Percentiles rank a stretch among this genome's conserved stretches.
phyloP scores from a whole-genome alignment of 1,139 yeast species.

The Pichia sp. region DNA sequence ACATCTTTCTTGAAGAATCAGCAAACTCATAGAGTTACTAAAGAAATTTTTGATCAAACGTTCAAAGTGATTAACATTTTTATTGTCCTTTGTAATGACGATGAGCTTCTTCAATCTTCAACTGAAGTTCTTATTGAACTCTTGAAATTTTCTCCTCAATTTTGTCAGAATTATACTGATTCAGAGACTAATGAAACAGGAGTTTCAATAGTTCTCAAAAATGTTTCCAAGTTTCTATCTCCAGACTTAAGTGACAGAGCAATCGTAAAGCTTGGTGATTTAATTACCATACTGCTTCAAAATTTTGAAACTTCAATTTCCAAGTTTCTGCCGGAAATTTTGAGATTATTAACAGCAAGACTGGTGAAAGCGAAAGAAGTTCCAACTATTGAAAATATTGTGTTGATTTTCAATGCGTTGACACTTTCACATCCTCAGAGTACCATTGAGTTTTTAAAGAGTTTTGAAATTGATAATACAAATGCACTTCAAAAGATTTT shows the following conservation, averaged over 20 bases:
- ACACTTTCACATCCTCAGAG: constrained; percentile 53
- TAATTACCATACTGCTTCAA: constrained; percentile 57
- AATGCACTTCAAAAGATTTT: constrained; percentile 44
- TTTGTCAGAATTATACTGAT: constrained; percentile 37
- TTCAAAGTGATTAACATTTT: constrained; percentile 49
- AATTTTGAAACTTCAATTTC: constrained; percentile 41
- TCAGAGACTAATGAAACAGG: constrained; percentile 38
- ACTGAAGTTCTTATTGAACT: constrained; percentile 67
- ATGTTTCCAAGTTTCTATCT: constrained; percentile 64
- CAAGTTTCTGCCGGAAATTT: constrained; percentile 45
- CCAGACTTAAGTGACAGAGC: constrained; percentile 73
- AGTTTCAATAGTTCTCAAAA: constrained; percentile 45
- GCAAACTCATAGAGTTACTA: constrained; percentile 18
- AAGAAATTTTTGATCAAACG: constrained; percentile 38
- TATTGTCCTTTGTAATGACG: constrained; percentile 55
- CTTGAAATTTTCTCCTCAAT: constrained; percentile 39
- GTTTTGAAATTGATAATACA: constrained; percentile 32
- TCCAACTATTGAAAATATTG: constrained; percentile 66
- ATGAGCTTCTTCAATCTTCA: constrained; percentile 69
- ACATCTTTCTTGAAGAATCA: constrained; percentile 46
- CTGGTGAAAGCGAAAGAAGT: constrained; percentile 60
- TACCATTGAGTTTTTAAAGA: constrained; percentile 52
- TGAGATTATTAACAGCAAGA: constrained; percentile 67
- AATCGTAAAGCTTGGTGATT: constrained; percentile 64
- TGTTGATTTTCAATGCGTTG: constrained; percentile 70